Base-by-base conservation (phyloP, 2,329 filamentous ascomycete species). In the Aspergillus terreus region DNA sequence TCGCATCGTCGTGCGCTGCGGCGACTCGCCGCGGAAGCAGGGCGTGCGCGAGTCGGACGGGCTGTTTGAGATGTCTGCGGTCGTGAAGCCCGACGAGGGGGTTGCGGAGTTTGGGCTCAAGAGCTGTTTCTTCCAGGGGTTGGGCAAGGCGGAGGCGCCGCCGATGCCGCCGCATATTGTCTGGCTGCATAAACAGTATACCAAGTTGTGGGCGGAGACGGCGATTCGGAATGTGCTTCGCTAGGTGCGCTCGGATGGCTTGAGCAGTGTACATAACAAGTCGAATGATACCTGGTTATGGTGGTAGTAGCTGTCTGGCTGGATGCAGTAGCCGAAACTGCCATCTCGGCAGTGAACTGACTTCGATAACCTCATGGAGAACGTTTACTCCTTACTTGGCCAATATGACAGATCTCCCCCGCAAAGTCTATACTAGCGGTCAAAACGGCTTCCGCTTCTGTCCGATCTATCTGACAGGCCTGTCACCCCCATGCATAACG, bases 51-150 rank as follows among this genome's bases (percentile, higher is more conserved):
- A 77, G 7, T 81, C 78, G 1, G 86, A 89, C 61, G 86, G 86
- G 0, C 71, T 88, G 23, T 87, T 88, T 56, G 78, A 85, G 65
- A 84, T 88, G 62, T 77, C 76, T 15, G 84, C 83, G 4, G 74
- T 76, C 11, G 70, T 87, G 14, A 83, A 88, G 68, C 75, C 77
- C 61, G 76, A 80, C 5, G 72, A 79, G 32, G 78, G 78, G 11
- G 78, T 83, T 53, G 85, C 80, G 2, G 84, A 86, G 66, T 81
- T 88, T 57, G 74, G 77, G 2, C 71, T 89, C 49, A 88, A 86
- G 78, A 85, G 81, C 71, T 76, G 74, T 60, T 88, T 78, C 77
- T 87, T 75, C 64, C 75, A 81, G 59, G 79, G 80, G 0, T 54
- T 75, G 43, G 76, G 76, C 2, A 77, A 72, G 62, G 69, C 68